phyloP scores from a whole-genome alignment of 305 asterid genomes.

The Solanum chacoense region DNA sequence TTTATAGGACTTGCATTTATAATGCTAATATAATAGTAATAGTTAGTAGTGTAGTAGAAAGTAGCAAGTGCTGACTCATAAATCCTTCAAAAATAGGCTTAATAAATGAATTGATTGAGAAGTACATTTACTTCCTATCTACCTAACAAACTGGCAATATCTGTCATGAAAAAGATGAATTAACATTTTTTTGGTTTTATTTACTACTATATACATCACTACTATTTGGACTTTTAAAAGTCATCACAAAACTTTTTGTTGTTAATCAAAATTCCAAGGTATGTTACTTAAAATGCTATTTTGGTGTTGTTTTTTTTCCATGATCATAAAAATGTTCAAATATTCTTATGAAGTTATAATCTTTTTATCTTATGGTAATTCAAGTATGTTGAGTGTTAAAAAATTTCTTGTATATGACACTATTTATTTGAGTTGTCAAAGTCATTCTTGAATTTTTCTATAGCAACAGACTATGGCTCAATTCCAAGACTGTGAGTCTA shows the following conservation, averaged over 20 bases:
- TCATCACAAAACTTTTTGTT: background rate
- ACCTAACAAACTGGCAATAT: slow-evolving; percentile 4
- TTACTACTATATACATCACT: background rate
- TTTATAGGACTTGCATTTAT: background rate
- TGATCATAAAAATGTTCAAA: background rate
- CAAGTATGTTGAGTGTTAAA: background rate
- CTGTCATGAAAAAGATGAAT: background rate
- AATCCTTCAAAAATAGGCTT: background rate
- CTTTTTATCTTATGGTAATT: background rate
- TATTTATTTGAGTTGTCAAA: background rate
- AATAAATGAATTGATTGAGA: background rate
- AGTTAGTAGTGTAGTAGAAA: background rate
- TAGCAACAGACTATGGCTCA: background rate
- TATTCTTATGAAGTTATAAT: background rate
- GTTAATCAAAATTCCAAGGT: background rate
- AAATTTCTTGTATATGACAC: background rate
- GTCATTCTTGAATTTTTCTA: background rate
- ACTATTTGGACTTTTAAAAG: background rate
- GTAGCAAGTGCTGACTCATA: background rate
- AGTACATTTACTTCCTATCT: slow-evolving; percentile 1
- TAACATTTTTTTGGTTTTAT: background rate
- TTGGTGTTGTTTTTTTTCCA: background rate
- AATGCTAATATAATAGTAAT: background rate
- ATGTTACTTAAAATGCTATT: background rate
- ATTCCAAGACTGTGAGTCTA: background rate